These are phyloP conservation scores for Xylaria sp. DNA, from an alignment of 2,329 filamentous ascomycete genomes.

Conservation along the genomic window DNA sequence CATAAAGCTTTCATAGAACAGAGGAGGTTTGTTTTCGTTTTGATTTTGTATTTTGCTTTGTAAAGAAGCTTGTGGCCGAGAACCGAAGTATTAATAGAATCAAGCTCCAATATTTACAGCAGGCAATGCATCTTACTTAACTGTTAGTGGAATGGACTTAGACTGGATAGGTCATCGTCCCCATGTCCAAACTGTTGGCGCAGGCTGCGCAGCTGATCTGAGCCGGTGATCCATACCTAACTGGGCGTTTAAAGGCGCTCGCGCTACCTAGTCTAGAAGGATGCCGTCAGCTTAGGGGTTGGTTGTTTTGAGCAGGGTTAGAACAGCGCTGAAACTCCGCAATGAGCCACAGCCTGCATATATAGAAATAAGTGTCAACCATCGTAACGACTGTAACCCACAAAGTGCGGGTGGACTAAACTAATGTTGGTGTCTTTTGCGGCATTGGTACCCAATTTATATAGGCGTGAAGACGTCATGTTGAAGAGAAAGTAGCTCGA, in stretches of 20 bases:
- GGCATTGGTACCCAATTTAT: slow-evolving; percentile 16
- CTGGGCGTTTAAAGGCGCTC: background rate
- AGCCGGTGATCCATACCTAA: slow-evolving; percentile 1
- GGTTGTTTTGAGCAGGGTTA: slow-evolving; percentile 8
- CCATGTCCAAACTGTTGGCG: slow-evolving; percentile 18
- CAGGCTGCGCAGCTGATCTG: background rate
- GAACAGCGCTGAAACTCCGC: slow-evolving; percentile 22
- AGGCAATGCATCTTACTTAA: slow-evolving; percentile 18
- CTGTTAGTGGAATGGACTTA: slow-evolving; percentile 12
- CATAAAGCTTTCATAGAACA: background rate
- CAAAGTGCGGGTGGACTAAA: background rate
- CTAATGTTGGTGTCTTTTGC: background rate
- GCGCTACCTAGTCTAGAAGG: slow-evolving; percentile 11
- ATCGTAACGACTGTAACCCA: background rate
- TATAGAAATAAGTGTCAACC: background rate
- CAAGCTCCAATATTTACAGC: slow-evolving; percentile 18
- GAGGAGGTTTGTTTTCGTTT: background rate
- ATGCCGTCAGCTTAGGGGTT: slow-evolving; percentile 21
- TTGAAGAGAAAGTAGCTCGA: slow-evolving; percentile 1
- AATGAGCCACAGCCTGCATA: slow-evolving; percentile 4
- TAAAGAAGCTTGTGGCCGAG: slow-evolving; percentile 12
- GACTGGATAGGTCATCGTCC: background rate
- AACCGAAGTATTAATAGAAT: slow-evolving; percentile 29
- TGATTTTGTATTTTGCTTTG: background rate
- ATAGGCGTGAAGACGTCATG: background rate